Percentiles rank a stretch among this genome's conserved stretches.
Evolutionary conservation across 176 grass and related monocot species (phyloP).

Genomic region (Aegilops sharonensis): DNA sequence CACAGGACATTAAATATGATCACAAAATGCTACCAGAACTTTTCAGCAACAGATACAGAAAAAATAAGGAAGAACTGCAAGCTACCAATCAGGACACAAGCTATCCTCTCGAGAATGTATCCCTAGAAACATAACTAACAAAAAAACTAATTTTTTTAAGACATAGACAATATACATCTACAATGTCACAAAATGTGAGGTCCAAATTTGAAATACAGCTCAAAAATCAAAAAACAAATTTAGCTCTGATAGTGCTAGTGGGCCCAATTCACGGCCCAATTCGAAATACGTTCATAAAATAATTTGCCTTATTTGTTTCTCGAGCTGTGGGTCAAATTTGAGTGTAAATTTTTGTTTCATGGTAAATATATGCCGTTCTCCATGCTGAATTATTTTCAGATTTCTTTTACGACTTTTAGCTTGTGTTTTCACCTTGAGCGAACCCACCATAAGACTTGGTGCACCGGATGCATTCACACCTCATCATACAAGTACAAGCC

Average conservation of each 20-base stretch:
- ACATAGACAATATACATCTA: background rate
- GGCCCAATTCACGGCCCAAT: background rate
- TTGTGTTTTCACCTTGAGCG: background rate
- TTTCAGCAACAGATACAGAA: conserved; percentile 5
- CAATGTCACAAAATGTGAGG: background rate
- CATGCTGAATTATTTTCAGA: background rate
- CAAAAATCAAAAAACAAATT: background rate
- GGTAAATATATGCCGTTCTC: background rate
- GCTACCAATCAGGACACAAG: background rate
- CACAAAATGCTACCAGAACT: conserved; percentile 15
- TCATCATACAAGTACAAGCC: background rate
- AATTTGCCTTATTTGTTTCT: background rate
- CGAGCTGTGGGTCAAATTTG: background rate
- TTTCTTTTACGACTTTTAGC: background rate
- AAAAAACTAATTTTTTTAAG: background rate
- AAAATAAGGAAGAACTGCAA: background rate
- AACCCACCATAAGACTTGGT: background rate
- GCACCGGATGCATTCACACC: background rate
- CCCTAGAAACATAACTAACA: background rate
- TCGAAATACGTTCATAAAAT: background rate
- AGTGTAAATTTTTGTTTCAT: background rate
- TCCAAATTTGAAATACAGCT: background rate
- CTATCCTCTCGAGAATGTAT: background rate
- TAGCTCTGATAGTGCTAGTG: background rate
- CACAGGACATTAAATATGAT: conserved; percentile 25